These are phyloP conservation scores for Bruguiera hainesii DNA, from an alignment of 441 rosid genomes.

Conservation along the genomic window DNA sequence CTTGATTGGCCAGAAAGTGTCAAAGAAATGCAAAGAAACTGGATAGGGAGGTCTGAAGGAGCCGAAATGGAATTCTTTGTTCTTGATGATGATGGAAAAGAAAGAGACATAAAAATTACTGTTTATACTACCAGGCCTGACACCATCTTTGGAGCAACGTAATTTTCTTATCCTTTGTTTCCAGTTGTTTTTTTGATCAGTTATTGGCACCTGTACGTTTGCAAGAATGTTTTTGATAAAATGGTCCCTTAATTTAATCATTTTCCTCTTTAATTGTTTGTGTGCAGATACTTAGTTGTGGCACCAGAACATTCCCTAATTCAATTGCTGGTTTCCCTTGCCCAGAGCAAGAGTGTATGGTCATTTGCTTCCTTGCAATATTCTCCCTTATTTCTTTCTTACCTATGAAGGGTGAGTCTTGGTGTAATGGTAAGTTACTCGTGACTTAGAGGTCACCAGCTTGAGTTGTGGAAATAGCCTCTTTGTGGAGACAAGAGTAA, in stretches of 20 bases:
- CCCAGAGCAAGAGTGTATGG: slow-evolving; percentile 52
- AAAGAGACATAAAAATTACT: slow-evolving; percentile 51
- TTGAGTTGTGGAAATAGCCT: no score
- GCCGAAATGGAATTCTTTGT: slow-evolving; percentile 66
- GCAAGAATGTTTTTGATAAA: not conserved
- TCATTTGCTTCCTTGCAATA: slow-evolving; percentile 2
- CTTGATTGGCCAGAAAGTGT: slow-evolving; percentile 96
- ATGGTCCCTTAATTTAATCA: not conserved
- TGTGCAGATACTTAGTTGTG: slow-evolving; percentile 83
- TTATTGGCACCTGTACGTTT: not conserved
- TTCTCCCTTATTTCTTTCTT: slow-evolving; percentile 14
- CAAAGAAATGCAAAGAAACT: slow-evolving; percentile 94
- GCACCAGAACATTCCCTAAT: slow-evolving; percentile 85
- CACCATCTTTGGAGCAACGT: slow-evolving; percentile 94
- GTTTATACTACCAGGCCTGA: slow-evolving; percentile 93
- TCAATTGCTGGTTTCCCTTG: slow-evolving; percentile 48
- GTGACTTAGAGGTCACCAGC: no score
- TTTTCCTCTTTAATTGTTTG: slow-evolving; percentile 11
- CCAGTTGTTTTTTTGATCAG: slow-evolving; percentile 6
- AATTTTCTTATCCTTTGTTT: slow-evolving; percentile 24
- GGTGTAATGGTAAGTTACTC: no score
- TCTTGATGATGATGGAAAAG: slow-evolving; percentile 53
- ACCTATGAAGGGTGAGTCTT: not conserved
- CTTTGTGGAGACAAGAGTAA: no score
- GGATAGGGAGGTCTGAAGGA: slow-evolving; percentile 97